phyloP scores from a whole-genome alignment of 495 filamentous ascomycete genomes.

The Thozetella sp. region DNA sequence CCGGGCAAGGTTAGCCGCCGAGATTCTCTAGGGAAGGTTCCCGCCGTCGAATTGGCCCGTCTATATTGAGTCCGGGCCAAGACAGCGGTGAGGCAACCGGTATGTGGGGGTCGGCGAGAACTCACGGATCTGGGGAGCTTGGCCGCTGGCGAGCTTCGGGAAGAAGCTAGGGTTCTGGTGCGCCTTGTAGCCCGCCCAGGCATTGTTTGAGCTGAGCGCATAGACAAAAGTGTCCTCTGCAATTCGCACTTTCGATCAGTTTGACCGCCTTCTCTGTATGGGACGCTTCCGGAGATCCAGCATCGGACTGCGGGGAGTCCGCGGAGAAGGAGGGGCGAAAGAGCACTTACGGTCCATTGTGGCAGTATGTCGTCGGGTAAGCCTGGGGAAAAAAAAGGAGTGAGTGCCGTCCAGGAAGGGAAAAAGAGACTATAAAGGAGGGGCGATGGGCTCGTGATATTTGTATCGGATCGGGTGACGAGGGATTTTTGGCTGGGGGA shows the following conservation, averaged over 20 bases:
- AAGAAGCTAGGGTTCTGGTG: conserved; percentile 74
- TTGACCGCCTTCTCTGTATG: conserved; percentile 2
- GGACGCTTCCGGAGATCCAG: no score
- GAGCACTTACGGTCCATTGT: background rate
- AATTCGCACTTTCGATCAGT: background rate
- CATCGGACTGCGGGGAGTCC: no score
- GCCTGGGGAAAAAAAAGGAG: background rate
- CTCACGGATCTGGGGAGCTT: conserved; percentile 71
- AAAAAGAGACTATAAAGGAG: background rate
- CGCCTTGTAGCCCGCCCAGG: conserved; percentile 68
- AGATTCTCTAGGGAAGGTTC: background rate
- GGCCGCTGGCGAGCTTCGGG: conserved; percentile 65
- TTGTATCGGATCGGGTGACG: background rate
- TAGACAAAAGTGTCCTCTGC: conserved; percentile 54
- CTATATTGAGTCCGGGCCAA: background rate
- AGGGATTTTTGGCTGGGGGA: background rate
- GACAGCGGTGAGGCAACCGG: background rate
- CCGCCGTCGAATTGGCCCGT: background rate
- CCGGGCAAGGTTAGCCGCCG: background rate
- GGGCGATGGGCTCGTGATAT: background rate
- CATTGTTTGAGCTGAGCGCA: conserved; percentile 66
- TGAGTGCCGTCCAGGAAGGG: no score
- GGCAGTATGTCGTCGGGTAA: background rate
- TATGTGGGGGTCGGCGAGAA: conserved; percentile 6
- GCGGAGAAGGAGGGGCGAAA: no score